Conservation (phyloP, 2,329 filamentous ascomycete genomes). For the Raffaelea deltoideospora region DNA sequence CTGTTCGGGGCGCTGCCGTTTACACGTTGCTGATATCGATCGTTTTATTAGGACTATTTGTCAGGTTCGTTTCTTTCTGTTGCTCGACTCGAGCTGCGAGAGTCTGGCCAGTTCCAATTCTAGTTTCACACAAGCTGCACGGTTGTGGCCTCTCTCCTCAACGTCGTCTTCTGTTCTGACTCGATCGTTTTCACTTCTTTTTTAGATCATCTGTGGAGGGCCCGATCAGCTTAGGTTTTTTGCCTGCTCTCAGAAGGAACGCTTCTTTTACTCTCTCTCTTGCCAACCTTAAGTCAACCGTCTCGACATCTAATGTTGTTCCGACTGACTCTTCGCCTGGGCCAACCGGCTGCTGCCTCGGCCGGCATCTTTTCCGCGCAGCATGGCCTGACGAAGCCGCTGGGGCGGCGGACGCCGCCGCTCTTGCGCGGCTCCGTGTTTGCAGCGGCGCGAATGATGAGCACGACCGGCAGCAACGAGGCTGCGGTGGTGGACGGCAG, state of each 20-base stretch:
- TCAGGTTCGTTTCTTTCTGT: conserved; percentile 41
- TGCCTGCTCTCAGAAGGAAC: too few species aligned
- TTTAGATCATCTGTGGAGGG: conserved; percentile 38
- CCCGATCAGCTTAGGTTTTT: conserved; percentile 27
- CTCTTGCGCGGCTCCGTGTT: neutral
- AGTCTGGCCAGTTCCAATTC: neutral
- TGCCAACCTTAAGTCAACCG: neutral
- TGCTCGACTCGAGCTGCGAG: neutral
- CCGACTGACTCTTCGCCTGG: conserved; percentile 35
- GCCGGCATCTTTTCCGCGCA: too few species aligned
- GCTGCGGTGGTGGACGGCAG: conserved; percentile 39
- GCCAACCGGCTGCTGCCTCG: conserved; percentile 24
- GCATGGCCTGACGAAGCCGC: neutral
- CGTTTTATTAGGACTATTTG: conserved; percentile 55
- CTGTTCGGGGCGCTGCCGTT: too few species aligned
- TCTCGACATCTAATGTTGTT: conserved; percentile 38
- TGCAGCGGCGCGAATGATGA: too few species aligned
- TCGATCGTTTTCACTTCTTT: too few species aligned
- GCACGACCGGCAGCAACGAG: too few species aligned
- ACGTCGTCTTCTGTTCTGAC: conserved; percentile 2
- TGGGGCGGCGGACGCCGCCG: conserved; percentile 13
- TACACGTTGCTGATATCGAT: too few species aligned
- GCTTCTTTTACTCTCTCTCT: conserved; percentile 8
- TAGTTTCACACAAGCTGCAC: too few species aligned
- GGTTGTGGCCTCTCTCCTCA: too few species aligned